Percentiles rank a stretch among this genome's conserved stretches.
These are phyloP conservation scores for Beauveria sp. DNA, from an alignment of 2,329 filamentous ascomycete genomes.

Conservation along the genomic window DNA sequence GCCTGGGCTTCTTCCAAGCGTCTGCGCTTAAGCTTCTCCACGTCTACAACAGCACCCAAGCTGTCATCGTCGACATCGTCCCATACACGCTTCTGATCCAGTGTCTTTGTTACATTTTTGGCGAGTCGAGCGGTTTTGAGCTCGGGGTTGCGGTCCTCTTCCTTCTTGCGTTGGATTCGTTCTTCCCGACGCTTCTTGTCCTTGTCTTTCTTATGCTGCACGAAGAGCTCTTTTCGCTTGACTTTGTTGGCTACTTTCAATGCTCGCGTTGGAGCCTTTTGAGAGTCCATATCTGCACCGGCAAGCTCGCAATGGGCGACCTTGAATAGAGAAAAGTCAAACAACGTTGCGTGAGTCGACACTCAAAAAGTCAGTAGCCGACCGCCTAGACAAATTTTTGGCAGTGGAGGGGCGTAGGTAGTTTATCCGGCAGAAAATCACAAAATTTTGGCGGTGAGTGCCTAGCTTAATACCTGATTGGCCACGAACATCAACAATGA, in stretches of 20 bases:
- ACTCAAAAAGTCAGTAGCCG: conserved; percentile 7
- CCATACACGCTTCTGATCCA: conserved; percentile 87
- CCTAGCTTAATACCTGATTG: conserved; percentile 16
- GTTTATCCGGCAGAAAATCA: conserved; percentile 24
- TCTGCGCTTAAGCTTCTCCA: conserved; percentile 51
- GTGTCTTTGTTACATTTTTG: conserved; percentile 70
- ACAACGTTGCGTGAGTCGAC: background rate
- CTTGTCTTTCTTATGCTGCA: conserved; percentile 70
- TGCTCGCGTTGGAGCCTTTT: conserved; percentile 28
- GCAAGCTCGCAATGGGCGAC: background rate
- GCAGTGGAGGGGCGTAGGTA: conserved; percentile 13
- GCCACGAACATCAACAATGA: conserved; percentile 8
- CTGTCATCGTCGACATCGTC: conserved; percentile 64
- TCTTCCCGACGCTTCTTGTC: conserved; percentile 69
- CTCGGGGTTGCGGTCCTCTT: conserved; percentile 76
- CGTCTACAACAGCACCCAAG: conserved; percentile 47
- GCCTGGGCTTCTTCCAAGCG: conserved; percentile 47
- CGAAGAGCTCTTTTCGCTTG: conserved; percentile 67
- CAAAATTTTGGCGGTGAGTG: conserved; percentile 33
- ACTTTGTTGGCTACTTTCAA: conserved; percentile 65
- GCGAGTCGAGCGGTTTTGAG: conserved; percentile 65
- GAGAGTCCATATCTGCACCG: conserved; percentile 24
- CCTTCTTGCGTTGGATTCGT: conserved; percentile 71
- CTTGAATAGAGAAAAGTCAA: background rate
- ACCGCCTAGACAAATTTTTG: conserved; percentile 10